A percentile compares a stretch with the other conserved stretches of the same genome.
Evolutionary conservation across 805 yeast genomes (phyloP).

Genomic region (Candida schatavii): DNA sequence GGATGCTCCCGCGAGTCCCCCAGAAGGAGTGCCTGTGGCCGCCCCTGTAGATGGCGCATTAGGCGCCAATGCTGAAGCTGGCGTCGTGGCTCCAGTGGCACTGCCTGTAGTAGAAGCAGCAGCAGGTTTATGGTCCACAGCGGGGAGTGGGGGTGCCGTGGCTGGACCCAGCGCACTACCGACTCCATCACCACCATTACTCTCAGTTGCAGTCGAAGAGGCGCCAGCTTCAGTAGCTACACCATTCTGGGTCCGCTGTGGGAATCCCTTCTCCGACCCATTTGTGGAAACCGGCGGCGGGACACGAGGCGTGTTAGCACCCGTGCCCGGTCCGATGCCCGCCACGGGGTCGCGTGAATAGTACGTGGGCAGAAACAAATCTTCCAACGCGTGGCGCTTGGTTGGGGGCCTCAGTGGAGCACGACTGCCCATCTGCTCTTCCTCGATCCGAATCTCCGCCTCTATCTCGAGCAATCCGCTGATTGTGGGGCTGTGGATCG

Average conservation of each 20-base stretch:
- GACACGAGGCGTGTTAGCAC: constrained; percentile 1
- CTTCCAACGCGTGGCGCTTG: constrained; percentile 12
- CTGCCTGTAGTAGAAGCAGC: too few relatives aligned
- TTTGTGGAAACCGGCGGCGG: neutral
- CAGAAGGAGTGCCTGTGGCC: neutral
- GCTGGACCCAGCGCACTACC: neutral
- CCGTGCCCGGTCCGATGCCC: neutral
- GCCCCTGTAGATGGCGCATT: neutral
- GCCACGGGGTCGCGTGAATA: constrained; percentile 11
- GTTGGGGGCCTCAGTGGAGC: constrained; percentile 1
- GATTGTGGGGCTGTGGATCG: constrained; percentile 84
- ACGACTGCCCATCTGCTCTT: constrained; percentile 5
- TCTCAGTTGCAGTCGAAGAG: neutral
- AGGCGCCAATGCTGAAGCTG: constrained; percentile 1
- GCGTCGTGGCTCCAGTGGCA: constrained; percentile 4
- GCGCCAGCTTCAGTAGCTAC: neutral
- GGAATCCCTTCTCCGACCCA: neutral
- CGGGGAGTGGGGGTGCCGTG: neutral
- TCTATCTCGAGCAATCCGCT: constrained; percentile 59
- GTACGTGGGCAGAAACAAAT: constrained; percentile 24
- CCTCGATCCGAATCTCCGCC: constrained; percentile 5
- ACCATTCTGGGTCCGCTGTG: too few relatives aligned
- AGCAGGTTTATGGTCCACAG: constrained; percentile 6
- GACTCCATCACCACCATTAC: neutral
- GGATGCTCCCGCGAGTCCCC: constrained; percentile 24